Conservation (phyloP, 2,329 filamentous ascomycete species). For the Aspergillus persii region DNA sequence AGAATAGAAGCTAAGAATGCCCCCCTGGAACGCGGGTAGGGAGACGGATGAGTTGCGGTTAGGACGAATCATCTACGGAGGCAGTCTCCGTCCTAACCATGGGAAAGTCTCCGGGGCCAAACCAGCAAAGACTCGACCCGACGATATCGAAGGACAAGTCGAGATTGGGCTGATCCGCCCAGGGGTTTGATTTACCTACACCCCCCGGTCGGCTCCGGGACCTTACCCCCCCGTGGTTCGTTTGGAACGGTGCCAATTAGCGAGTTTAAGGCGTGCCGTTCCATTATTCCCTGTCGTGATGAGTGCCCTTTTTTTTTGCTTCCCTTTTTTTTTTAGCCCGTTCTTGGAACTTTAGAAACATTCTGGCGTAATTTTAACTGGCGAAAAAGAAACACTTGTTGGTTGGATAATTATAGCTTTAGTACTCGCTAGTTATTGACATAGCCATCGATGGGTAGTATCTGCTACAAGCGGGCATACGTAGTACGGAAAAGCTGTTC, state of each 20-base stretch:
- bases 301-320: neutral
- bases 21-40: neutral
- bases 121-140: constrained; percentile 22
- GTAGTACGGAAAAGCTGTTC: too few relatives aligned
- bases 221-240: constrained; percentile 18
- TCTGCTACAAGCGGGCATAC: neutral
- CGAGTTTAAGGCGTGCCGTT: constrained; percentile 4
- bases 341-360: neutral
- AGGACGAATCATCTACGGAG: constrained; percentile 3
- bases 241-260: constrained; percentile 4
- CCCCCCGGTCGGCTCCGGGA: constrained; percentile 17
- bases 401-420: neutral
- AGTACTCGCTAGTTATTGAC: neutral
- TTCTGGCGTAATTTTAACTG: neutral
- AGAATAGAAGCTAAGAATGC: neutral
- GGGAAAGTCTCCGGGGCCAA: constrained; percentile 1
- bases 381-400: neutral
- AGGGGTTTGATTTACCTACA: constrained; percentile 22
- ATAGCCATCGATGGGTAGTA: neutral
- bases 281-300: constrained; percentile 8
- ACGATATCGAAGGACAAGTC: constrained; percentile 14
- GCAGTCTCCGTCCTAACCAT: constrained; percentile 5
- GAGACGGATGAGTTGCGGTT: neutral
- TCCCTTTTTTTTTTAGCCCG: neutral
- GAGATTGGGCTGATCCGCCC: constrained; percentile 30